phyloP scores from a whole-genome alignment of 2,329 filamentous ascomycete species.

The Scleromitrula shiraiana region DNA sequence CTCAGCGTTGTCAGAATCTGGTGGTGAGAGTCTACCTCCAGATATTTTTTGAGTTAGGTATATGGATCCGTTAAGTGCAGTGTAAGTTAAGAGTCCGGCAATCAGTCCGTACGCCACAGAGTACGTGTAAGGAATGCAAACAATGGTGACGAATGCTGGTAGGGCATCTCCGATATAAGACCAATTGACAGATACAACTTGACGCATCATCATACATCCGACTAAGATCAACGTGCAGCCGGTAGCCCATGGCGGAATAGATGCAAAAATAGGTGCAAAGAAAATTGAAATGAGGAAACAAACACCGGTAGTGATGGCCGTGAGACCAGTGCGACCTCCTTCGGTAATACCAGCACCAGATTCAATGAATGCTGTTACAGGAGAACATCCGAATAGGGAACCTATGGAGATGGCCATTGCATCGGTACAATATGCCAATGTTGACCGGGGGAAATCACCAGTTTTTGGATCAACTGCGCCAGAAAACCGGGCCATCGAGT shows the following conservation, averaged over 20 bases:
- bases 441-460: slow-evolving; percentile 80
- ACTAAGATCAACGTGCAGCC: slow-evolving; percentile 66
- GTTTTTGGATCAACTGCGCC: slow-evolving; percentile 55
- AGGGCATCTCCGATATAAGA: slow-evolving; percentile 66
- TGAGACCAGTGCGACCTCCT: slow-evolving; percentile 65
- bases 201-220: slow-evolving; percentile 70
- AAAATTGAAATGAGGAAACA: slow-evolving; percentile 67
- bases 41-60: slow-evolving; percentile 41
- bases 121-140: slow-evolving; percentile 71
- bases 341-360: slow-evolving; percentile 69
- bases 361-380: slow-evolving; percentile 68
- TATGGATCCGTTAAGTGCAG: slow-evolving; percentile 45
- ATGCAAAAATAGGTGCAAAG: slow-evolving; percentile 69
- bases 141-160: slow-evolving; percentile 67
- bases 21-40: slow-evolving; percentile 40
- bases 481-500: slow-evolving; percentile 74
- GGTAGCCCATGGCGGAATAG: slow-evolving; percentile 71
- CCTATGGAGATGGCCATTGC: slow-evolving; percentile 65
- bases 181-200: slow-evolving; percentile 71
- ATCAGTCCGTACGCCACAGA: slow-evolving; percentile 72
- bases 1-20: slow-evolving; percentile 46
- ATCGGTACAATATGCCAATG: slow-evolving; percentile 68
- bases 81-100: slow-evolving; percentile 50
- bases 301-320: slow-evolving; percentile 59
- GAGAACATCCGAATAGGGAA: slow-evolving; percentile 60